Evolutionary conservation across 2,329 filamentous ascomycete genomes (phyloP).

Genomic region (Nothopassalora personata): DNA sequence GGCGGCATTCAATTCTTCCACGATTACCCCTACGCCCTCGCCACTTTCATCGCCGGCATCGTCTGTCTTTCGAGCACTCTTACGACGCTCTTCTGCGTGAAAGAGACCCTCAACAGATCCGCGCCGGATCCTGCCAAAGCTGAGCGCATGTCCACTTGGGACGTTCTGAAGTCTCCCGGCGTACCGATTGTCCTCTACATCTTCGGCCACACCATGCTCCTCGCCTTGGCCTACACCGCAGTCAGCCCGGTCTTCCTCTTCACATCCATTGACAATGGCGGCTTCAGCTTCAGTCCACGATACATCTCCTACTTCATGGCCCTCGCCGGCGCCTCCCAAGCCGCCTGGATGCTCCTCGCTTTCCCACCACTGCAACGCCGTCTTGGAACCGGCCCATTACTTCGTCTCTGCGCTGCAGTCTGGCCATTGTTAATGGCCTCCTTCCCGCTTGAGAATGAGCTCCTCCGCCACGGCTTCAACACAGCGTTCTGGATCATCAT

Average conservation of each 20-base stretch:
- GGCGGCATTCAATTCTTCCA: constrained; percentile 53
- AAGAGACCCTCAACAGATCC: constrained; percentile 39
- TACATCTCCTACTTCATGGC: constrained; percentile 64
- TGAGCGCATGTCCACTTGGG: constrained; percentile 42
- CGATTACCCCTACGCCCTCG: constrained; percentile 61
- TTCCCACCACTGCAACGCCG: constrained; percentile 65
- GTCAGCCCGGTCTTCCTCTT: constrained; percentile 64
- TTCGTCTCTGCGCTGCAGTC: constrained; percentile 51
- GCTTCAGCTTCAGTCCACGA: constrained; percentile 56
- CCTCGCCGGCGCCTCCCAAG: constrained; percentile 60
- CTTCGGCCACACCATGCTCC: constrained; percentile 61
- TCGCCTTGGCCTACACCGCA: constrained; percentile 68
- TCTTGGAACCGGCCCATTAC: constrained; percentile 60
- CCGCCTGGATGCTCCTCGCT: constrained; percentile 63
- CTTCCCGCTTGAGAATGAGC: constrained; percentile 51
- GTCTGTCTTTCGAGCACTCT: constrained; percentile 53
- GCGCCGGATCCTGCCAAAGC: constrained; percentile 9
- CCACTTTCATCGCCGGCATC: constrained; percentile 53
- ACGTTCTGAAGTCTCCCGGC: constrained; percentile 58
- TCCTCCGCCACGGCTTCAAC: constrained; percentile 47
- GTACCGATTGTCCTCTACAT: constrained; percentile 61
- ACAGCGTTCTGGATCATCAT: constrained; percentile 54
- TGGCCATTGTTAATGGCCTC: constrained; percentile 62
- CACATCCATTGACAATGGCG: constrained; percentile 58
- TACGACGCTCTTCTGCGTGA: constrained; percentile 52